Conservation (phyloP, 2,329 filamentous ascomycete genomes). For the Scedosporium minutisporum region DNA sequence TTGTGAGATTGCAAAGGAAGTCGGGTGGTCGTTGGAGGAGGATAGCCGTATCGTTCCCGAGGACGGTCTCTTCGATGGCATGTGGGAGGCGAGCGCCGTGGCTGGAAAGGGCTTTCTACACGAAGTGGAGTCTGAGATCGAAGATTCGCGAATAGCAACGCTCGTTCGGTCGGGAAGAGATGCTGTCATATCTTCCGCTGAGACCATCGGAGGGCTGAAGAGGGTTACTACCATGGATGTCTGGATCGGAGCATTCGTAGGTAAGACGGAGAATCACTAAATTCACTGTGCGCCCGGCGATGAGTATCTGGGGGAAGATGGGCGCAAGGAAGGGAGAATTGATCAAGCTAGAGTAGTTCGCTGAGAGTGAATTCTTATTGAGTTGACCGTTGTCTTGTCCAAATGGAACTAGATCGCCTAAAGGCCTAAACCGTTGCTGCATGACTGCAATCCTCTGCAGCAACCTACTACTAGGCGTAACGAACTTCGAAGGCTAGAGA, state of each 20-base stretch:
- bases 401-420: too few species aligned
- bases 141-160: constrained; percentile 8
- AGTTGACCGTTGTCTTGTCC: too few species aligned
- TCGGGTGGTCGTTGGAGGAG: constrained; percentile 26
- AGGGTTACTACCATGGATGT: constrained; percentile 2
- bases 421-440: too few species aligned
- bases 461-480: too few species aligned
- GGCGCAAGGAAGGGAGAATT: too few species aligned
- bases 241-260: background rate
- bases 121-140: constrained; percentile 22
- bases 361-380: too few species aligned
- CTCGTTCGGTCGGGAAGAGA: background rate
- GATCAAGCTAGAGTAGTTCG: too few species aligned
- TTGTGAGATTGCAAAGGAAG: constrained; percentile 20
- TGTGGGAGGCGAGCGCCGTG: constrained; percentile 31
- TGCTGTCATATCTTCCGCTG: background rate
- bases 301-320: too few species aligned
- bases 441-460: too few species aligned
- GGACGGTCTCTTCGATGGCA: constrained; percentile 31
- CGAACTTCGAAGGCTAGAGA: too few species aligned
- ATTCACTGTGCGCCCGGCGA: too few species aligned
- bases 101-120: constrained; percentile 14
- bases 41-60: constrained; percentile 26
- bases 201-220: background rate
- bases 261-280: too few species aligned